Evolutionary conservation across 345 rosid genomes (phyloP), one percentile per base, ranked within the genome.

Genomic region (Populus davidiana): DNA sequence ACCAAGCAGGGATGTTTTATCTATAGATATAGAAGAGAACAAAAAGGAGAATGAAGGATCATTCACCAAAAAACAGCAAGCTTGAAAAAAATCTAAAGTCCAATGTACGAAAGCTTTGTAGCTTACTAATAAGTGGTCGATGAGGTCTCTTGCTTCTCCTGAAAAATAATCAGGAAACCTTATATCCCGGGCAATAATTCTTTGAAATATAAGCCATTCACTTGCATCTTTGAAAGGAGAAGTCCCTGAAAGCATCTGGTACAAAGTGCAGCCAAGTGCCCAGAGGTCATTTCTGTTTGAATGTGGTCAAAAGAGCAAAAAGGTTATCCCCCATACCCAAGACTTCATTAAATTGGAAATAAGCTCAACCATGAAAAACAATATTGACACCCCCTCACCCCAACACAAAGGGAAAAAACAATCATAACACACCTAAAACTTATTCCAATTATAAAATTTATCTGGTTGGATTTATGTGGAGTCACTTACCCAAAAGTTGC

Each of bases 201-300:
- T 89, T 87, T 93, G 98, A 85, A 96, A 96, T 75, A 93, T 96
- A 69, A 93, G 93, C 97, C 99, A 92, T 89, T 96, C 99, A 83
- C 99, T 96, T 41, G 98, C 86, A 88, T 93, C 99, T 81, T 91
- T 96, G 85, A 96, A 96, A 69, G 99, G 98, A 78, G 99, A 93
- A 77, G 94, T 88, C 86, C 99, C 99, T 50, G 97, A 93, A 89
- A 96, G 99, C 98, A 96, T 93, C 92, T 96, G 99, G 94, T 90
- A 96, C 83, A 96, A 86, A 36, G 94, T 96, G 89, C 99, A 96
- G 88, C 99, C 99, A 21, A 96, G 93, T 41, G 99, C 99, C 99
- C 98, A 96, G 70, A 91, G 94, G 80, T 96, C 99, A 83, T 93
- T 93, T 89, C 99, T 93, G 94, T 88, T 86, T 82, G 70, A 82